Conservation (phyloP, 2,329 filamentous ascomycete species). For the Cladosporium sp. region DNA sequence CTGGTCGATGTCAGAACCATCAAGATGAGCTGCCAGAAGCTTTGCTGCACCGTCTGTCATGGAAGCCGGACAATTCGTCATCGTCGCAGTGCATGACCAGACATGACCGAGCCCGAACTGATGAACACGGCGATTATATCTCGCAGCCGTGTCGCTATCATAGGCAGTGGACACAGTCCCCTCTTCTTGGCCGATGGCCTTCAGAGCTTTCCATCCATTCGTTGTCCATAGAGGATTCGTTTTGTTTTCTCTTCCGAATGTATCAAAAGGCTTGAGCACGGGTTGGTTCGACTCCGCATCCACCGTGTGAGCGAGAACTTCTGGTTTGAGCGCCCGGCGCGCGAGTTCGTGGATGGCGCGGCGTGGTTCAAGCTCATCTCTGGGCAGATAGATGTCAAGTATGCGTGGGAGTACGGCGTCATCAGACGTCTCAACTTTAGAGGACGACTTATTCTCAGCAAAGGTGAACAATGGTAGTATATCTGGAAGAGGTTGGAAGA, state of each 20-base stretch:
- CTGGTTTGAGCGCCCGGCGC: neutral
- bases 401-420: neutral
- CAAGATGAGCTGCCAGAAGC: constrained; percentile 46
- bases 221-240: neutral
- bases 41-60: constrained; percentile 62
- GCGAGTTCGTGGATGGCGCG: neutral
- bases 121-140: constrained; percentile 48
- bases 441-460: neutral
- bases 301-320: neutral
- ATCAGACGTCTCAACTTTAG: neutral
- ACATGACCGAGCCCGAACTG: constrained; percentile 56
- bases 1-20: neutral
- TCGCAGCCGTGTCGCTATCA: constrained; percentile 16
- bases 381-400: neutral
- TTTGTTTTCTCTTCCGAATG: neutral
- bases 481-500: neutral
- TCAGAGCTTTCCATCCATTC: neutral
- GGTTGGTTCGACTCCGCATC: neutral
- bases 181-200: neutral
- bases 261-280: neutral
- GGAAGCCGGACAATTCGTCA: constrained; percentile 59
- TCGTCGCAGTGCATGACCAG: constrained; percentile 56
- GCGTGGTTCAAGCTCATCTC: neutral
- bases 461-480: neutral
- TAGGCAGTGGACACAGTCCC: neutral